Conservation (phyloP, 495 filamentous ascomycete genomes). For the Pseudevernia furfuracea region DNA sequence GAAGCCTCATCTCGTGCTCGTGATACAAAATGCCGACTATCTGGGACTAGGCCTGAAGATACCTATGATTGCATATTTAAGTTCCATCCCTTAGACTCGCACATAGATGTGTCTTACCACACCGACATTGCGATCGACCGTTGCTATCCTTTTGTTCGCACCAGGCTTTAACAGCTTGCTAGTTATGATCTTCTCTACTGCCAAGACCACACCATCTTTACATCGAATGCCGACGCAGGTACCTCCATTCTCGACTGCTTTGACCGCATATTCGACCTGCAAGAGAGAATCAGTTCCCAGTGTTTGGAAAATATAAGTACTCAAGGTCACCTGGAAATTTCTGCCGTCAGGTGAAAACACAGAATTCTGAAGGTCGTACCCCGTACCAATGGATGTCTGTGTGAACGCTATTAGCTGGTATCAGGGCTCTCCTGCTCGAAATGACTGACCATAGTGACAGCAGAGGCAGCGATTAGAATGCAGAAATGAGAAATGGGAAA, state of each 20-base stretch:
- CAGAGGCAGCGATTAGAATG: not conserved
- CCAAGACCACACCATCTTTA: constrained; percentile 93
- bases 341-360: constrained; percentile 98
- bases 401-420: not conserved
- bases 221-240: constrained; percentile 94
- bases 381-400: constrained; percentile 98
- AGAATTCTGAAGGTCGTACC: constrained; percentile 98
- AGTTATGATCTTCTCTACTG: constrained; percentile 90
- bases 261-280: constrained; percentile 92
- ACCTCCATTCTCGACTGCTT: constrained; percentile 97
- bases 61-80: constrained; percentile 48
- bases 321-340: constrained; percentile 72
- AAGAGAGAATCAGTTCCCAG: constrained; percentile 4
- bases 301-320: not conserved
- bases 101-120: constrained; percentile 49
- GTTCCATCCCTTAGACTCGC: not conserved
- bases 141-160: constrained; percentile 94
- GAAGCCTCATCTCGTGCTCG: constrained; percentile 89
- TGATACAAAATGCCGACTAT: constrained; percentile 90
- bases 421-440: not conserved
- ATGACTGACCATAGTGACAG: constrained; percentile 13
- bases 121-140: constrained; percentile 87
- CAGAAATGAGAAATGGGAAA: not conserved
- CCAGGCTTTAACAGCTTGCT: constrained; percentile 90
- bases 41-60: constrained; percentile 85